These are phyloP conservation scores for Fomes fomentarius DNA, from an alignment of 1,284 basidiomycete genomes.

Conservation along the genomic window DNA sequence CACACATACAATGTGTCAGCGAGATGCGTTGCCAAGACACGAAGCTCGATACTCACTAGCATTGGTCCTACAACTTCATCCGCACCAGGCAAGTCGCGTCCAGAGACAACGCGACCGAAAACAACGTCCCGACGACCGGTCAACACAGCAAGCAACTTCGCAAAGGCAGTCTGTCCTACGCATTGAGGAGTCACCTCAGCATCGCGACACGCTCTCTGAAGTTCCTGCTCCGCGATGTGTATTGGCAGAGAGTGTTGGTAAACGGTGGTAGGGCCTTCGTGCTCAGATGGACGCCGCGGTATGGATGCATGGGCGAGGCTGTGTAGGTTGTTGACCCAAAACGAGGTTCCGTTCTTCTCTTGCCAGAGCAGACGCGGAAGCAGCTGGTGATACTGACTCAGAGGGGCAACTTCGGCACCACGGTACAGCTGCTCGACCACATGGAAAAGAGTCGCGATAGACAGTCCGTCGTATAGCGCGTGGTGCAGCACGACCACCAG, in stretches of 20 bases:
- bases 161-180: conserved; percentile 47
- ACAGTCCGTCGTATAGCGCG: conserved; percentile 54
- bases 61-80: conserved; percentile 53
- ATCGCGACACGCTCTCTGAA: conserved; percentile 6
- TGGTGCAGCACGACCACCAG: conserved; percentile 52
- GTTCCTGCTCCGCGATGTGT: conserved; percentile 1
- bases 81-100: conserved; percentile 43
- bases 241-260: conserved; percentile 10
- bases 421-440: conserved; percentile 39
- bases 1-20: neutral
- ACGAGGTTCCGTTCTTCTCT: conserved; percentile 43
- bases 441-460: conserved; percentile 41
- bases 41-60: conserved; percentile 39
- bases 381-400: conserved; percentile 40
- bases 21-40: neutral
- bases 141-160: conserved; percentile 41
- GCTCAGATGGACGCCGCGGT: conserved; percentile 11
- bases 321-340: conserved; percentile 41
- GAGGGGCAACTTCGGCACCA: conserved; percentile 18
- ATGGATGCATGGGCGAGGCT: conserved; percentile 30
- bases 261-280: neutral
- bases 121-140: conserved; percentile 41
- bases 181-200: conserved; percentile 39
- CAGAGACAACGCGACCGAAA: conserved; percentile 54
- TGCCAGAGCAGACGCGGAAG: conserved; percentile 39